Evolutionary conservation across 768 basidiomycete species (phyloP).

Genomic region (Tremella fuciformis): DNA sequence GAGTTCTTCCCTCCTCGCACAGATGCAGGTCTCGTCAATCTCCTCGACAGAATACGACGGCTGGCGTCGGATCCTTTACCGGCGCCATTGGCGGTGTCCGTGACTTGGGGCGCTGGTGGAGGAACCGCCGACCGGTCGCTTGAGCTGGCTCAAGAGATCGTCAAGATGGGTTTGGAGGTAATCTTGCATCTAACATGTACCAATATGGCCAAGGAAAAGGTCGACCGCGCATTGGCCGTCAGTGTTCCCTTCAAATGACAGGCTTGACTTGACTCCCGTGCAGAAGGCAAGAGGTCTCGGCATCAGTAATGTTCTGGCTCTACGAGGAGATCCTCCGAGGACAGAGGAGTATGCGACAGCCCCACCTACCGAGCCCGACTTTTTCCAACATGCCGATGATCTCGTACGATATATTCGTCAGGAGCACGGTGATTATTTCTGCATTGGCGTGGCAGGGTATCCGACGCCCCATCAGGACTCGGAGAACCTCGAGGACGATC

Average conservation of each 20-base stretch:
- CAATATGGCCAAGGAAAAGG: constrained; percentile 51
- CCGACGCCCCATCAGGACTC: constrained; percentile 57
- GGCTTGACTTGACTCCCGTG: not conserved
- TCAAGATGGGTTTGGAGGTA: constrained; percentile 46
- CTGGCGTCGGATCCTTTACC: constrained; percentile 68
- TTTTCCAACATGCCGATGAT: constrained; percentile 77
- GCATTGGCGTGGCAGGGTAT: constrained; percentile 93
- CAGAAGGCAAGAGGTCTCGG: constrained; percentile 74
- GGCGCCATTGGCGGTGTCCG: constrained; percentile 67
- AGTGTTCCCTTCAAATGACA: constrained; percentile 18
- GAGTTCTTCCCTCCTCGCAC: constrained; percentile 98
- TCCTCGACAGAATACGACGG: constrained; percentile 80
- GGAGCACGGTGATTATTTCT: constrained; percentile 79
- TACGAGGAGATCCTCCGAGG: constrained; percentile 91
- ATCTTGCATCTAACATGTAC: constrained; percentile 52
- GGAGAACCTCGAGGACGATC: constrained; percentile 54
- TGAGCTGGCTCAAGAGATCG: constrained; percentile 65
- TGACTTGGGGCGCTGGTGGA: constrained; percentile 98
- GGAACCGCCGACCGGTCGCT: constrained; percentile 81
- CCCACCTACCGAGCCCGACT: constrained; percentile 27
- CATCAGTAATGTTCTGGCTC: constrained; percentile 82
- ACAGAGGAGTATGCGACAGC: constrained; percentile 69
- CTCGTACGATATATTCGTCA: constrained; percentile 86
- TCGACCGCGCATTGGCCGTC: constrained; percentile 48
- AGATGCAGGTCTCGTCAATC: constrained; percentile 80